These are phyloP conservation scores for Tuber magnatum DNA, from an alignment of 495 filamentous ascomycete species.

Conservation along the genomic window DNA sequence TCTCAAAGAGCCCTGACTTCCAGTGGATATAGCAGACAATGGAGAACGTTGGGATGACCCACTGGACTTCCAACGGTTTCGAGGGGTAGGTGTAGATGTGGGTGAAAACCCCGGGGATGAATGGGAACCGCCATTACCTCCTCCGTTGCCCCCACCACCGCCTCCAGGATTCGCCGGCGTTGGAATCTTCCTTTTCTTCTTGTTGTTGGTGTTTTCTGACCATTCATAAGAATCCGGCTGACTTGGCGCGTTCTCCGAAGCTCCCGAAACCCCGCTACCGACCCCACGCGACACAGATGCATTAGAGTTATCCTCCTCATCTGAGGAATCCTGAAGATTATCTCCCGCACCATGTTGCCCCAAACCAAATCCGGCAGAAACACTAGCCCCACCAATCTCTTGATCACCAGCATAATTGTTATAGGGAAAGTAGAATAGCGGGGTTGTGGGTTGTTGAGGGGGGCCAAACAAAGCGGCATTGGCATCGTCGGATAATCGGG, in stretches of 20 bases:
- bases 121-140: conserved; percentile 47
- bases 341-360: conserved; percentile 32
- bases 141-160: conserved; percentile 44
- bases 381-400: conserved; percentile 22
- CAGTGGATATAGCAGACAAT: conserved; percentile 28
- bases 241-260: conserved; percentile 33
- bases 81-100: conserved; percentile 31
- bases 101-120: conserved; percentile 39
- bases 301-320: conserved; percentile 39
- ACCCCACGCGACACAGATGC: conserved; percentile 40
- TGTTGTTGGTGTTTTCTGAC: conserved; percentile 98
- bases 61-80: conserved; percentile 39
- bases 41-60: conserved; percentile 39
- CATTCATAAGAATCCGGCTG: conserved; percentile 84
- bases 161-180: conserved; percentile 53
- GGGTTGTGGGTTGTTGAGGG: conserved; percentile 56
- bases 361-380: conserved; percentile 37
- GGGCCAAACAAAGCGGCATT: conserved; percentile 75
- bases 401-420: conserved; percentile 42
- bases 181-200: conserved; percentile 98
- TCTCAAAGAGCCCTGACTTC: conserved; percentile 34
- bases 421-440: conserved; percentile 71
- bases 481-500: conserved; percentile 76
- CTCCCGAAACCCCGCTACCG: conserved; percentile 30
- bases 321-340: conserved; percentile 33